Evolutionary conservation across 1,284 basidiomycete species (phyloP).

Genomic region (Trametes versicolor): DNA sequence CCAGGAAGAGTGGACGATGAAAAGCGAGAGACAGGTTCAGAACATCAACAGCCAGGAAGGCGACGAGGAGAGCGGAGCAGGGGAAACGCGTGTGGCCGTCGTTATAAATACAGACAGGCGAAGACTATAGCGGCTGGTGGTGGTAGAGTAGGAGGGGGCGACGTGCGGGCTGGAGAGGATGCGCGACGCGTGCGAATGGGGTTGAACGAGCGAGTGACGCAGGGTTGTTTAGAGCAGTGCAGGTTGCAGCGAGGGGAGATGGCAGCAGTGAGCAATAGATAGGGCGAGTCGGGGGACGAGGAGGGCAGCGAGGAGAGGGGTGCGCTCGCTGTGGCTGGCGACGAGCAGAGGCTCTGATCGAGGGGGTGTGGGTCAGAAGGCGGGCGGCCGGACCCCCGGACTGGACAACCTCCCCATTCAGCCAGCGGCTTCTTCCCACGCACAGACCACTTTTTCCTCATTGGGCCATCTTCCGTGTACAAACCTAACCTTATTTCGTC

Average conservation of each 20-base stretch:
- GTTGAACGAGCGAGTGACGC: slow-evolving; percentile 35
- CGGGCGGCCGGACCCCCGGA: slow-evolving; percentile 46
- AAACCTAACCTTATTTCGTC: slow-evolving; percentile 41
- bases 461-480: slow-evolving; percentile 35
- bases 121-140: slow-evolving; percentile 42
- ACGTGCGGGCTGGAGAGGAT: slow-evolving; percentile 36
- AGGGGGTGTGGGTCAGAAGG: slow-evolving; percentile 48
- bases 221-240: slow-evolving; percentile 32
- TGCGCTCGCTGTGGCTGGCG: slow-evolving; percentile 46
- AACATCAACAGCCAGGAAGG: slow-evolving; percentile 48
- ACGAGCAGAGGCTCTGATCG: slow-evolving; percentile 45
- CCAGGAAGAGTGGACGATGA: slow-evolving; percentile 36
- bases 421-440: slow-evolving; percentile 38
- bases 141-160: slow-evolving; percentile 43
- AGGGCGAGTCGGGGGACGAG: slow-evolving; percentile 37
- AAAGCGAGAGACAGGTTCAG: slow-evolving; percentile 43
- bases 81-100: slow-evolving; percentile 39
- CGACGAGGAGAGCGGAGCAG: slow-evolving; percentile 41
- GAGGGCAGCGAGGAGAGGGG: slow-evolving; percentile 41
- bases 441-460: slow-evolving; percentile 41
- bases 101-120: slow-evolving; percentile 46
- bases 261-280: slow-evolving; percentile 33
- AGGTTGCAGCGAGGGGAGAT: slow-evolving; percentile 28
- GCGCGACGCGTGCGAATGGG: slow-evolving; percentile 48
- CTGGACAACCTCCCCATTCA: slow-evolving; percentile 39